Percentiles rank a stretch among this genome's conserved stretches.
Evolutionary conservation across 768 basidiomycete species (phyloP).

Genomic region (Psilocybe sp.): DNA sequence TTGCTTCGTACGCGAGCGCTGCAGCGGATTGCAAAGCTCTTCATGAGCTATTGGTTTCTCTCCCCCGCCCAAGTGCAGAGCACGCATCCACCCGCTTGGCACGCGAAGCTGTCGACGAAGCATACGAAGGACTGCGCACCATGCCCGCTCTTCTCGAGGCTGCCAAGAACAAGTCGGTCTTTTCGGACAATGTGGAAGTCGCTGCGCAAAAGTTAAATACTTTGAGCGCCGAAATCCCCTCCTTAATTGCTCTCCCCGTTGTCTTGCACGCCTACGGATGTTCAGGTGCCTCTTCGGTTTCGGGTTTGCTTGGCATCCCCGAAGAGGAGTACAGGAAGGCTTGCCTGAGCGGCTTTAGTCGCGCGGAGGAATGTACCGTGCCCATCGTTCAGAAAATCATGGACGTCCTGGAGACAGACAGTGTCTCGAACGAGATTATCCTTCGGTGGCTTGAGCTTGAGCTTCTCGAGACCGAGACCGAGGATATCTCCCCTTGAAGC

Average conservation of each 20-base stretch:
- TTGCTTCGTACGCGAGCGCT: slow-evolving; percentile 34
- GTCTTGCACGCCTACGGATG: slow-evolving; percentile 49
- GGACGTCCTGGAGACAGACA: slow-evolving; percentile 39
- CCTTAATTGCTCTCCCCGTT: slow-evolving; percentile 71
- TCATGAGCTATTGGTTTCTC: slow-evolving; percentile 53
- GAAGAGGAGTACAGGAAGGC: slow-evolving; percentile 66
- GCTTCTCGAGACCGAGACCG: slow-evolving; percentile 24
- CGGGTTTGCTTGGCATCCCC: slow-evolving; percentile 52
- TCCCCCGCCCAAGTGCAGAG: slow-evolving; percentile 60
- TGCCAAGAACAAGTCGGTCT: slow-evolving; percentile 22
- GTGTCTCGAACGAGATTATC: slow-evolving; percentile 30
- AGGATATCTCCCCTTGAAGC: slow-evolving; percentile 6
- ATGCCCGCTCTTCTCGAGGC: slow-evolving; percentile 57
- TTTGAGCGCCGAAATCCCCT: slow-evolving; percentile 64
- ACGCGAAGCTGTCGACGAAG: slow-evolving; percentile 81
- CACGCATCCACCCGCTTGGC: slow-evolving; percentile 53
- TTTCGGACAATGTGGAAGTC: slow-evolving; percentile 19
- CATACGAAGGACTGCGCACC: slow-evolving; percentile 60
- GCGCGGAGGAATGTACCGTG: slow-evolving; percentile 71
- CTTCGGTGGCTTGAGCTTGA: slow-evolving; percentile 52
- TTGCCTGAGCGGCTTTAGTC: slow-evolving; percentile 71
- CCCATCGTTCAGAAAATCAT: slow-evolving; percentile 57
- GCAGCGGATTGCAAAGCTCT: slow-evolving; percentile 60
- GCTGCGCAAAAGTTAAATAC: slow-evolving; percentile 43
- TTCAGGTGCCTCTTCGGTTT: slow-evolving; percentile 38